Base-by-base conservation (phyloP, 306 rosid species). In the Gynostemma pentaphyllum region DNA sequence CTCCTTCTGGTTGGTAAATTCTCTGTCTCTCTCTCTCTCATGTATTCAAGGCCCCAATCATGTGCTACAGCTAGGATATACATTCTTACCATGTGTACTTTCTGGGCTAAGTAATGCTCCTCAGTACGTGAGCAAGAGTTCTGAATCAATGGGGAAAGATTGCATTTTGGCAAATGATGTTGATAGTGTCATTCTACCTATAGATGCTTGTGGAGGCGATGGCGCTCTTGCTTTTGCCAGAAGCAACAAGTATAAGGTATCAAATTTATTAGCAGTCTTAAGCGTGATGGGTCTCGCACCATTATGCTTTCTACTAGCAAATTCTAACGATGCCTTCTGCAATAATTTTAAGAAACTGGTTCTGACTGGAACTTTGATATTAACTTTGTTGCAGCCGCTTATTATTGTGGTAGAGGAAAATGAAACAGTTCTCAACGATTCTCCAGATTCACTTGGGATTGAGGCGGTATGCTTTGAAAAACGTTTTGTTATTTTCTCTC, bases 91-190 rank as follows among this genome's bases (percentile, higher is more conserved):
- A 15, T 91, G 95, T 65, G 96, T 91, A 71, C 92, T 91, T 67
- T 90, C 97, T 68, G 97, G 97, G 68, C 82, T 91, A 68, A 83
- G 95, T 57, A 74, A 71, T 45, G 96, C 96, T 57, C 97, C 97
- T 29, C 96, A 87, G 42, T 87, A 91, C 82, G n/a, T 71, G 68
- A 83, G 66, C 52, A 75, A 54, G 70, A 68, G 68, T 77, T 78
- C 81, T 36, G 68, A 72, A 47, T 72, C 78, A 44, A 30, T 54
- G 51, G 79, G 70, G 57, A 79, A 70, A 62, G 75, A 78, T 73
- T 85, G 95, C 87, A 69, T 91, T 41, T 62, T 75, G 68, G 87
- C 82, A 44, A 74, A 79, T 53, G 87, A 87, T 47, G 96, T 91
- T 40, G 97, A 91, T 77, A 87, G 89, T 56, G 81, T 91, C 40